Percentiles rank a stretch among this genome's conserved stretches.
phyloP scores from a whole-genome alignment of 495 filamentous ascomycete genomes.

The Entonaema liquescens region DNA sequence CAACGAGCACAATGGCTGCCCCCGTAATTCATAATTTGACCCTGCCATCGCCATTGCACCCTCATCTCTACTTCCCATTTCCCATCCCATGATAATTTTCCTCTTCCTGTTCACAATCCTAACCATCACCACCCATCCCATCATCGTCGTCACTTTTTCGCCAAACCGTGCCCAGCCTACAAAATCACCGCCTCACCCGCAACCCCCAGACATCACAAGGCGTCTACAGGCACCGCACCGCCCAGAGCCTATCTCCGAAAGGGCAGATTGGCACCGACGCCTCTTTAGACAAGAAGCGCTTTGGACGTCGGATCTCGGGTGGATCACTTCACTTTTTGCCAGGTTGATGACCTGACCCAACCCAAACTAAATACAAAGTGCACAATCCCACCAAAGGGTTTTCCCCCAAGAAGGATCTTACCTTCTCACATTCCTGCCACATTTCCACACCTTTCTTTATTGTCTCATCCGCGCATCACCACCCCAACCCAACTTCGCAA shows the following conservation, averaged over 20 bases:
- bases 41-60: slow-evolving; percentile 36
- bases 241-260: slow-evolving; percentile 1
- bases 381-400: slow-evolving; percentile 35
- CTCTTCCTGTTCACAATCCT: slow-evolving; percentile 8
- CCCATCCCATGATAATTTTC: slow-evolving; percentile 27
- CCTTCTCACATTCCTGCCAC: slow-evolving; percentile 18
- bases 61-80: slow-evolving; percentile 35
- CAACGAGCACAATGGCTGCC: slow-evolving; percentile 46
- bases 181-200: not conserved
- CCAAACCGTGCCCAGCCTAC: slow-evolving; percentile 2
- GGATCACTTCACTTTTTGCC: slow-evolving; percentile 44
- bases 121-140: slow-evolving; percentile 37
- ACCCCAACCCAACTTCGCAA: slow-evolving; percentile 13
- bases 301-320: slow-evolving; percentile 26
- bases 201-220: not conserved
- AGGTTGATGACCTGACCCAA: slow-evolving; percentile 41
- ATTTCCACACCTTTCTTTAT: slow-evolving; percentile 26
- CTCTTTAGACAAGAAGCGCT: slow-evolving; percentile 27
- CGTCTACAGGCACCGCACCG: not conserved
- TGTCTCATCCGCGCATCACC: slow-evolving; percentile 14
- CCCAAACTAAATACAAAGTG: slow-evolving; percentile 41
- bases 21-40: slow-evolving; percentile 49
- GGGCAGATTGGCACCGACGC: slow-evolving; percentile 17
- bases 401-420: slow-evolving; percentile 20
- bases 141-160: slow-evolving; percentile 30